Percentiles rank a stretch among this genome's conserved stretches.
phyloP scores from a whole-genome alignment of 23 red algal genomes.

The Agarophyton chilense region DNA sequence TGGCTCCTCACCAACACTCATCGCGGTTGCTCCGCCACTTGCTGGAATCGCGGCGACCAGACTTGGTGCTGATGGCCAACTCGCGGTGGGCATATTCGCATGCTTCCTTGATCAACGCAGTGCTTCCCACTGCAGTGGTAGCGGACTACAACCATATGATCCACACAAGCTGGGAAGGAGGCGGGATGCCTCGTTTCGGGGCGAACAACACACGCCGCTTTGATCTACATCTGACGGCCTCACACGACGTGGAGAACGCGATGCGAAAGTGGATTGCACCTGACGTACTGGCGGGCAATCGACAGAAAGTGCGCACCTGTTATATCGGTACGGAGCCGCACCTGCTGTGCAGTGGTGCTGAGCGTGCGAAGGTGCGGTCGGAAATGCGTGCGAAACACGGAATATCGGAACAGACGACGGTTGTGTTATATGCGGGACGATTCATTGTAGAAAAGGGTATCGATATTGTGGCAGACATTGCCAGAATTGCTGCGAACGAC shows the following conservation, averaged over 20 bases:
- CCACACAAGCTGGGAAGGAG: slow-evolving; percentile 64
- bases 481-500: slow-evolving; percentile 17
- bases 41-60: slow-evolving; percentile 45
- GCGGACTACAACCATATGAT: slow-evolving; percentile 74
- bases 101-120: slow-evolving; percentile 17
- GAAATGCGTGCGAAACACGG: slow-evolving; percentile 24
- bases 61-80: slow-evolving; percentile 47
- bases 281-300: not conserved
- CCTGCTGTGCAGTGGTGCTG: slow-evolving; percentile 8
- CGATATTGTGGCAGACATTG: slow-evolving; percentile 53
- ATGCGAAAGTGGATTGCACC: slow-evolving; percentile 54
- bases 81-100: slow-evolving; percentile 64
- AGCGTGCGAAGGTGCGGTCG: not conserved
- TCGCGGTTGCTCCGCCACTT: slow-evolving; percentile 27
- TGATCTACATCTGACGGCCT: slow-evolving; percentile 62
- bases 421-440: slow-evolving; percentile 61
- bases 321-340: slow-evolving; percentile 60
- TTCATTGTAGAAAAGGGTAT: slow-evolving; percentile 68
- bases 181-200: slow-evolving; percentile 59
- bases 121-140: slow-evolving; percentile 31
- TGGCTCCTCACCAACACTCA: slow-evolving; percentile 33
- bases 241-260: slow-evolving; percentile 44
- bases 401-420: slow-evolving; percentile 35
- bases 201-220: slow-evolving; percentile 44
- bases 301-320: slow-evolving; percentile 58